phyloP scores from a whole-genome alignment of 1,139 yeast species.

The Wickerhamomyces sp. region DNA sequence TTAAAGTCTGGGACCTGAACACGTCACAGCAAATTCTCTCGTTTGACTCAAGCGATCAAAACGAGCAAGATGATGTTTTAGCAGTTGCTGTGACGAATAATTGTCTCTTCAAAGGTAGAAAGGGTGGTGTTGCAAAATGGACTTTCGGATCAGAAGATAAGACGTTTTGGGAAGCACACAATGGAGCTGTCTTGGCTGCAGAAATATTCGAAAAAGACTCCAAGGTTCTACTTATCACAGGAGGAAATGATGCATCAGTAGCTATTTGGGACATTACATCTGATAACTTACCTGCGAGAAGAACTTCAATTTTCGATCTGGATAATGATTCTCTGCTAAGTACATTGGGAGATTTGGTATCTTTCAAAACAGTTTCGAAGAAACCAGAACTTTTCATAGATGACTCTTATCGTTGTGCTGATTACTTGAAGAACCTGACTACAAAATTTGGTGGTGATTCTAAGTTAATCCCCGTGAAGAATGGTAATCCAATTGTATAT shows the following conservation, averaged over 20 bases:
- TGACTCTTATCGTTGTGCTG: slow-evolving; percentile 86
- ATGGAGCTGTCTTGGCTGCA: slow-evolving; percentile 31
- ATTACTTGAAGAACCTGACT: slow-evolving; percentile 59
- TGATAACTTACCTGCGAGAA: slow-evolving; percentile 16
- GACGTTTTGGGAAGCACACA: slow-evolving; percentile 36
- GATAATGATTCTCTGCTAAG: slow-evolving; percentile 60
- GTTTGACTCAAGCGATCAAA: slow-evolving; percentile 38
- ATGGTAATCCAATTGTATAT: slow-evolving; percentile 77
- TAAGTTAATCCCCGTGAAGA: slow-evolving; percentile 62
- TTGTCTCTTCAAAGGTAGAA: slow-evolving; percentile 31
- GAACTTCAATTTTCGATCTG: slow-evolving; percentile 14
- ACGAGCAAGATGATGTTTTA: slow-evolving; percentile 35
- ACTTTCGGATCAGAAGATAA: slow-evolving; percentile 36
- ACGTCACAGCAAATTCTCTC: slow-evolving; percentile 70
- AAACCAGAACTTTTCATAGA: slow-evolving; percentile 61
- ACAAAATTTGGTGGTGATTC: slow-evolving; percentile 72
- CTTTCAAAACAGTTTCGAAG: slow-evolving; percentile 75
- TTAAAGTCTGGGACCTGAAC: slow-evolving; percentile 79
- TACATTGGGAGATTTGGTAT: slow-evolving; percentile 55
- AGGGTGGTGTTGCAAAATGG: slow-evolving; percentile 50
- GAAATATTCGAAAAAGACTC: slow-evolving; percentile 26
- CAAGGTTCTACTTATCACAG: slow-evolving; percentile 40
- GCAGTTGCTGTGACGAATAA: slow-evolving; percentile 43
- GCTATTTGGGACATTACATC: slow-evolving; percentile 51
- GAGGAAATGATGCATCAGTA: slow-evolving; percentile 57